Base-by-base conservation (phyloP, 495 filamentous ascomycete genomes). In the Delitschia confertaspora region DNA sequence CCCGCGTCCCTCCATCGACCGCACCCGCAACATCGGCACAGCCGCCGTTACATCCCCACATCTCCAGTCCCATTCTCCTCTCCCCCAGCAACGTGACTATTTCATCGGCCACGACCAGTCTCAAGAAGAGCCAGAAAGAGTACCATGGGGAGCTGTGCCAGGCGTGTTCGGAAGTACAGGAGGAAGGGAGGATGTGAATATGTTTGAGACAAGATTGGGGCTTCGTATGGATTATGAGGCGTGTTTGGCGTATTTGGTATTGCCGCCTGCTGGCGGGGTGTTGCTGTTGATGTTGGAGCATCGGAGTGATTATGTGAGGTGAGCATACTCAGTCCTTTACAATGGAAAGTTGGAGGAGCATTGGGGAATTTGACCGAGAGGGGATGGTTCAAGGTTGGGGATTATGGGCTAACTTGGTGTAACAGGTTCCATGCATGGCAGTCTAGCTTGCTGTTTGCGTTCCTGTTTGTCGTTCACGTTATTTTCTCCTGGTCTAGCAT, bases 271-370 rank as follows among this genome's bases (percentile, higher is more conserved):
- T 0, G 91, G 89, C 20, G 84, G 79, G 20, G 84, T 95, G 8
- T 64, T 94, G 50, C 62, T 98, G 58, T 61, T 98, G 48, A 71
- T 96, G 51, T 51, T 87, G 45, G 91, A 98, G 72, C 75, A 86
- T 55, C 89, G 91, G 72, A 95, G 87, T 55, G 91, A 96, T 65
- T 98, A 94, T 61, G 91, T 98, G 26, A 70, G 91, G 86, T 93
- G 25, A 24, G 56, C 44, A 21, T 23, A 7, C 21, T 26, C 21
- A 38, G 18, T 24, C 30, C 26, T 14, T 23, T 42, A 16, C 19
- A 19, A n/a, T 11, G 3, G 27, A 41, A 33, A n/a, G 21, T 20
- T 9, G 32, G 23, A 25, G 20, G 26, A 37, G 17, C 11, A 8
- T 45, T 22, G 13, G 40, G 14, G n/a, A n/a, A n/a, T n/a, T n/a